Conservation (phyloP, 768 basidiomycete species). For the Phaffia australis region DNA sequence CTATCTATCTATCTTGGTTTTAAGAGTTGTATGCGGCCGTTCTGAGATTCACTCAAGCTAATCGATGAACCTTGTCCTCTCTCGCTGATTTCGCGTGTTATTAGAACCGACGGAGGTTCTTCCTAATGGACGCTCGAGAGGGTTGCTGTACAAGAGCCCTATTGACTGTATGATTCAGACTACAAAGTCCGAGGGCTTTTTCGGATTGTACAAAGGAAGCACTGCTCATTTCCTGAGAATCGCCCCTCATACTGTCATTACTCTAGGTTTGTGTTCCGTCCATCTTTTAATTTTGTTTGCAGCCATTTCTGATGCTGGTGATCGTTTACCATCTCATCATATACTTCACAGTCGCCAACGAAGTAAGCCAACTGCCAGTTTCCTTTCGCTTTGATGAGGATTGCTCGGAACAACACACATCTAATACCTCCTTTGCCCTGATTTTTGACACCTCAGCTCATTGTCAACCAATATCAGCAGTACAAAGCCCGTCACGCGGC, state of each 20-base stretch:
- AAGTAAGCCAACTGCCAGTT: not conserved
- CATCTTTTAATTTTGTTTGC: not conserved
- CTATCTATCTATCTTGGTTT: not conserved
- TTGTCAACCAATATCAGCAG: not conserved
- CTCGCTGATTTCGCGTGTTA: not conserved
- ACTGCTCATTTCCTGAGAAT: constrained; percentile 52
- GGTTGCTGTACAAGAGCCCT: constrained; percentile 75
- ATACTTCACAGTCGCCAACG: constrained; percentile 2
- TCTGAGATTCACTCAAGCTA: not conserved
- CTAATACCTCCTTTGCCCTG: not conserved
- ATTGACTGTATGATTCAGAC: constrained; percentile 48
- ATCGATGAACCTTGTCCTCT: not conserved
- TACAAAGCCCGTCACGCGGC: too few relatives aligned
- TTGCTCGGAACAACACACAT: too few relatives aligned
- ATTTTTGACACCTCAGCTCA: not conserved
- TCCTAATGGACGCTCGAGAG: constrained; percentile 42
- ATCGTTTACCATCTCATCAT: not conserved
- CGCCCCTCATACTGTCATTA: constrained; percentile 61
- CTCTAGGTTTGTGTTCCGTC: not conserved
- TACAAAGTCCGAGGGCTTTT: constrained; percentile 70
- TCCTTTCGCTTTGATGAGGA: not conserved
- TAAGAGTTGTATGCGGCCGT: not conserved
- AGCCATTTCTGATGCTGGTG: not conserved
- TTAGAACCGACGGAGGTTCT: constrained; percentile 37
- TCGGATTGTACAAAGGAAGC: constrained; percentile 98